These are phyloP conservation scores for Hanseniaspora singularis DNA, from an alignment of 805 yeast genomes.

Conservation along the genomic window DNA sequence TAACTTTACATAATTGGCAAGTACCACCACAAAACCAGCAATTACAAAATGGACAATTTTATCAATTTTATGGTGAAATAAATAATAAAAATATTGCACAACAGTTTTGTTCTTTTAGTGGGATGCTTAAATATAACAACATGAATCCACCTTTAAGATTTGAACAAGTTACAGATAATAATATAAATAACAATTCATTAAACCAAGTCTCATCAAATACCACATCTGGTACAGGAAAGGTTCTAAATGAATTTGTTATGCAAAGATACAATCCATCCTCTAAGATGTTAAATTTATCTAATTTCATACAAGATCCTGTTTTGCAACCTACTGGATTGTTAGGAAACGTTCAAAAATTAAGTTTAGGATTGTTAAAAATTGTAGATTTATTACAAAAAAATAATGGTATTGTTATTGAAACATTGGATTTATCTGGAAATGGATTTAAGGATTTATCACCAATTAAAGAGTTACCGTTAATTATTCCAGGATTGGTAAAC, in stretches of 20 bases:
- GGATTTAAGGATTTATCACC: conserved; percentile 47
- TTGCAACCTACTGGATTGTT: conserved; percentile 12
- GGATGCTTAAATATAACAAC: conserved; percentile 12
- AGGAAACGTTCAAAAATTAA: conserved; percentile 3
- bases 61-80: conserved; percentile 10
- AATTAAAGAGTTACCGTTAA: conserved; percentile 52
- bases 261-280: conserved; percentile 54
- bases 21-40: conserved; percentile 12
- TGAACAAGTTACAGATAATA: not conserved
- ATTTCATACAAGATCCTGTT: conserved; percentile 28
- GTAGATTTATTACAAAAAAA: conserved; percentile 36
- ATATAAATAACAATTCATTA: not conserved
- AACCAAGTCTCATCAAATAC: conserved; percentile 11
- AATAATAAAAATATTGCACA: conserved; percentile 9
- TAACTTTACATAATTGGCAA: conserved; percentile 6
- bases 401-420: conserved; percentile 38
- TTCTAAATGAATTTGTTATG: conserved; percentile 35
- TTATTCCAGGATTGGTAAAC: conserved; percentile 67
- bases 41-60: conserved; percentile 4
- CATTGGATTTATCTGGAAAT: conserved; percentile 60
- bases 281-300: conserved; percentile 58
- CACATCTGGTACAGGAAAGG: conserved; percentile 11
- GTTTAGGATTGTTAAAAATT: conserved; percentile 47
- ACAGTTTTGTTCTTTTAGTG: conserved; percentile 10
- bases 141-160: conserved; percentile 5